Evolutionary conservation across 2,329 filamentous ascomycete genomes (phyloP).

Genomic region (Escovopsis sp.): DNA sequence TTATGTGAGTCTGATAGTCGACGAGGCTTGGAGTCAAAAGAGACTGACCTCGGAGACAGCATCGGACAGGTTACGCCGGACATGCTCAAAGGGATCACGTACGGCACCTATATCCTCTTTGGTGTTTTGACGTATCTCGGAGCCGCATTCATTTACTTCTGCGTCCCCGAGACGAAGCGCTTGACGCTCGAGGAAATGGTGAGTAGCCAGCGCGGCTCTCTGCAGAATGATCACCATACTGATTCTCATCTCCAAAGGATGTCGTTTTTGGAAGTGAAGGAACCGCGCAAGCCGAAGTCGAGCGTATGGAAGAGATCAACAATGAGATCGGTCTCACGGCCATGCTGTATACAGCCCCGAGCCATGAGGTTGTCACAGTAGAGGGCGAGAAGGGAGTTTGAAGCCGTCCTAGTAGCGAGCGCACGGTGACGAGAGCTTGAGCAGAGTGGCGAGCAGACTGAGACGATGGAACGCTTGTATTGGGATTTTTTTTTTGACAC

Average conservation of each 20-base stretch:
- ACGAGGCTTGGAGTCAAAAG: background rate
- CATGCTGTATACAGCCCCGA: constrained; percentile 2
- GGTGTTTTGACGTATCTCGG: constrained; percentile 48
- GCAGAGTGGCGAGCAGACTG: too few species aligned
- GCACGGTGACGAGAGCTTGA: too few species aligned
- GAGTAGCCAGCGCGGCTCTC: constrained; percentile 2
- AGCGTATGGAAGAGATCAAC: constrained; percentile 61
- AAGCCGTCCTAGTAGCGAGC: background rate
- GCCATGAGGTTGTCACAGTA: constrained; percentile 2
- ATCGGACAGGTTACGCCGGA: constrained; percentile 51
- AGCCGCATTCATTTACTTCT: constrained; percentile 45
- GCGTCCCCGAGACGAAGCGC: constrained; percentile 50
- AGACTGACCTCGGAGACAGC: constrained; percentile 3
- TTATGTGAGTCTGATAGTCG: constrained; percentile 21
- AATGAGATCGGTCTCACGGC: constrained; percentile 44
- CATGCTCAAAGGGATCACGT: constrained; percentile 47
- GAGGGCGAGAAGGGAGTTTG: constrained; percentile 4
- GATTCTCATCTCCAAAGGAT: constrained; percentile 26
- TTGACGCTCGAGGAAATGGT: constrained; percentile 49
- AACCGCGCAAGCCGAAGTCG: constrained; percentile 48
- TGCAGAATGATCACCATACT: background rate
- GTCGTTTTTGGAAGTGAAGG: constrained; percentile 52
- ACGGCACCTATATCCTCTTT: constrained; percentile 60
- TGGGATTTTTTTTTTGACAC: too few species aligned
- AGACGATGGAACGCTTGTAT: too few species aligned